phyloP scores from a whole-genome alignment of 2,329 filamentous ascomycete species.

The Celoporthe dispersa region DNA sequence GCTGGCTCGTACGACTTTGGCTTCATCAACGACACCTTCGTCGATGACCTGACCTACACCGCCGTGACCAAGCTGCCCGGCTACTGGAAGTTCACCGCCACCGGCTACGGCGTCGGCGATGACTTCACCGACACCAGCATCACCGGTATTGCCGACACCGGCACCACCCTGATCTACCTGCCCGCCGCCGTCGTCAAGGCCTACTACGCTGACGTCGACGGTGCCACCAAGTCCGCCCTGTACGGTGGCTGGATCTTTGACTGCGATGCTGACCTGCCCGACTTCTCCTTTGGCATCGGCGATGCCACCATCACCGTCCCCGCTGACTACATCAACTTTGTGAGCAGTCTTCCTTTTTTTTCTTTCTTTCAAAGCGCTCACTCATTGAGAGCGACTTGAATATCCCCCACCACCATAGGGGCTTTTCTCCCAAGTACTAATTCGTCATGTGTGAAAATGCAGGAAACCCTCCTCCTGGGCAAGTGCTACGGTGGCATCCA shows the following conservation, averaged over 20 bases:
- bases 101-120: slow-evolving; percentile 41
- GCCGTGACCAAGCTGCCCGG: slow-evolving; percentile 59
- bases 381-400: neutral
- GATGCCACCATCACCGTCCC: slow-evolving; percentile 52
- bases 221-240: slow-evolving; percentile 42
- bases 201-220: slow-evolving; percentile 56
- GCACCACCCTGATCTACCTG: slow-evolving; percentile 61
- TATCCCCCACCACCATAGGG: neutral
- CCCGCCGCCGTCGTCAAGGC: slow-evolving; percentile 49
- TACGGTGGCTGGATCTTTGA: slow-evolving; percentile 57
- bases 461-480: neutral
- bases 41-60: slow-evolving; percentile 60
- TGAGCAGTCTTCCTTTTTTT: neutral
- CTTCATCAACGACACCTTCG: slow-evolving; percentile 59
- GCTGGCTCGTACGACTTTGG: slow-evolving; percentile 44
- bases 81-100: slow-evolving; percentile 63
- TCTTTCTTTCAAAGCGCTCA: neutral
- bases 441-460: neutral
- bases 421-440: neutral
- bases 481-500: slow-evolving; percentile 71
- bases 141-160: slow-evolving; percentile 61
- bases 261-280: slow-evolving; percentile 52
- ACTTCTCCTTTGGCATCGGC: slow-evolving; percentile 54
- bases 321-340: slow-evolving; percentile 46
- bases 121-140: slow-evolving; percentile 35